Evolutionary conservation across 1,284 basidiomycete species (phyloP), one percentile per base, ranked within the genome.

Genomic region (Apiotrichum gamsii): DNA sequence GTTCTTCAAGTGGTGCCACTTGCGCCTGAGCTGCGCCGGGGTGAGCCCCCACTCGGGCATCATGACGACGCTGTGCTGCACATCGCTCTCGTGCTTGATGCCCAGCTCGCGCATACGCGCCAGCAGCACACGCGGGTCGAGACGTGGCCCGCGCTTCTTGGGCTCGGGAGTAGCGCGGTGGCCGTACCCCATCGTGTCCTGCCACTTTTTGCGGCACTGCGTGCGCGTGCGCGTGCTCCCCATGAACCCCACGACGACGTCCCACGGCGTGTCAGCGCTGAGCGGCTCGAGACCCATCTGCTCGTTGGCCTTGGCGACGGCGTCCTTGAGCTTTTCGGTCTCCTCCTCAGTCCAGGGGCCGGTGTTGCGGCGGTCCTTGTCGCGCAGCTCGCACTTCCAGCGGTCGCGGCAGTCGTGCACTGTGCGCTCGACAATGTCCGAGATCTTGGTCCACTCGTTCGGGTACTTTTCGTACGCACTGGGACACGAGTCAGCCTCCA

Each of bases 401-500:
- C 66, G 49, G 47, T 66, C 64, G 29, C 66, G 40, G 49, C 66
- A 69, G 45, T 67, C 68, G 21, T 49, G 33, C 33, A 61, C 59
- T 1, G 64, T 60, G 20, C 68, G 47, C 19, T 61, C 64, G 18
- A 70, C 62, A 8, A 53, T 43, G 2, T 51, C 45, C 2, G 62
- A 58, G 20, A 70, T 64, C 42, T 57, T 65, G 10, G 50, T 47
- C 68, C 68, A 70, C 46, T 59, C 43, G 16, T 56, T 55, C 1
- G 61, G 65, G 31, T 59, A 43, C 10, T 49, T 20, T 19, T 49
- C 49, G 36, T 61, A 61, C 16, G 61, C 62, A 6, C 64, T 67
- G 51, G 10, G 5, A 11, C n/a, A n/a, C n/a, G n/a, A n/a, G n/a
- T n/a, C n/a, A n/a, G n/a, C n/a, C n/a, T n/a, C n/a, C n/a, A n/a